Evolutionary conservation across 2,329 filamentous ascomycete species (phyloP).

Genomic region (Myriosclerotinia curreyana): DNA sequence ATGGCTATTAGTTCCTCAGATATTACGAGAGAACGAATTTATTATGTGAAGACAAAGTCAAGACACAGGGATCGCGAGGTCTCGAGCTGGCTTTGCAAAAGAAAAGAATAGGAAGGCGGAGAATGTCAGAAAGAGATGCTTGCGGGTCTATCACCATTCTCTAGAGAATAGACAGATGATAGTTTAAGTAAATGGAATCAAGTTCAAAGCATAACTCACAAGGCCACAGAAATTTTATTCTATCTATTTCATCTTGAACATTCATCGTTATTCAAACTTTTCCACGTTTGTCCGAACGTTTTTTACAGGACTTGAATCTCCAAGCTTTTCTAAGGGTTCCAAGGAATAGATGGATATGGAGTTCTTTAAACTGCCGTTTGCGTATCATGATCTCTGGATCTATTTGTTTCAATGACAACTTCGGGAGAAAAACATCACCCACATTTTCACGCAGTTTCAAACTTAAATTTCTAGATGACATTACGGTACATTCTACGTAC

Average conservation of each 20-base stretch:
- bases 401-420: not conserved
- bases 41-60: slow-evolving; percentile 21
- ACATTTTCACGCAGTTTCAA: not conserved
- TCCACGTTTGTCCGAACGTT: not conserved
- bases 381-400: not conserved
- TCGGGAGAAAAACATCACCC: not conserved
- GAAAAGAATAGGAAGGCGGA: slow-evolving; percentile 1
- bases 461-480: not conserved
- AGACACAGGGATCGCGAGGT: slow-evolving; percentile 24
- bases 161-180: slow-evolving; percentile 17
- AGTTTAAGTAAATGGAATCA: slow-evolving; percentile 18
- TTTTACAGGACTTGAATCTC: not conserved
- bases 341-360: not conserved
- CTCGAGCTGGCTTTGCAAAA: slow-evolving; percentile 14
- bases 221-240: not conserved
- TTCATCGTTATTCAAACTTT: not conserved
- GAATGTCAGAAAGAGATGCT: slow-evolving; percentile 25
- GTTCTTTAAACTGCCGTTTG: not conserved
- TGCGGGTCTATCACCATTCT: slow-evolving; percentile 27
- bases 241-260: not conserved
- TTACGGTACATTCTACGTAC: not conserved
- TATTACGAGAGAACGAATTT: slow-evolving; percentile 21
- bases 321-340: not conserved
- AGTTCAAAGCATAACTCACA: not conserved
- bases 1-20: slow-evolving; percentile 27